Evolutionary conservation across 148 eudicot species (phyloP).

Genomic region (Simmondsia chinensis): DNA sequence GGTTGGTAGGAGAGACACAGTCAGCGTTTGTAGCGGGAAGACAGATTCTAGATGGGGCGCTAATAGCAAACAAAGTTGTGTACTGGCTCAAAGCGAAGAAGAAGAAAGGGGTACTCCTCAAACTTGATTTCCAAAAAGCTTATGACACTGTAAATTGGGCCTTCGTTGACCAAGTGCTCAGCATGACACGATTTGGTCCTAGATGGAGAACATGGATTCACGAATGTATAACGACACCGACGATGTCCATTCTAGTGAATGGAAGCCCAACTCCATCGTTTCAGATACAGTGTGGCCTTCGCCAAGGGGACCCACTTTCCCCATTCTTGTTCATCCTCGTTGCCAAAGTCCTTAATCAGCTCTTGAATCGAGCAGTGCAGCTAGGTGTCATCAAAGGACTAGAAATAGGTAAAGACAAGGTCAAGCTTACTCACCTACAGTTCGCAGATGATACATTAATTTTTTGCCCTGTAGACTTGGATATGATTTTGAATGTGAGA

Average conservation of each 20-base stretch:
- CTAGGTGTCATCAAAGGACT: not conserved
- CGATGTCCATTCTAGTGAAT: not conserved
- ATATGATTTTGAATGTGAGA: not conserved
- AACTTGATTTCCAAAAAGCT: conserved; percentile 1
- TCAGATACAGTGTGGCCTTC: not conserved
- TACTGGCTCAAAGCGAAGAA: not conserved
- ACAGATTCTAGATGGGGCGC: not conserved
- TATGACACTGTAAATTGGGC: not conserved
- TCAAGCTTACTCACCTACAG: not conserved
- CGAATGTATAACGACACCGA: not conserved
- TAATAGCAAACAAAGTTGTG: not conserved
- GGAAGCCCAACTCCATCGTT: not conserved
- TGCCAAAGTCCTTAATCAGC: not conserved
- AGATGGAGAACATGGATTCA: not conserved
- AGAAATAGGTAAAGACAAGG: not conserved
- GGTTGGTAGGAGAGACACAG: not conserved
- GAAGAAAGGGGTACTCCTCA: not conserved
- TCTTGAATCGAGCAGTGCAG: not conserved
- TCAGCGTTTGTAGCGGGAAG: not conserved
- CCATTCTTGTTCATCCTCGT: not conserved
- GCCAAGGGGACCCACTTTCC: not conserved
- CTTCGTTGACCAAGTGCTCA: not conserved
- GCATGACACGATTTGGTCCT: not conserved
- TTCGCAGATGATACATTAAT: not conserved
- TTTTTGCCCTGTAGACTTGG: not conserved